Base-by-base conservation (phyloP, 345 rosid genomes). In the Angophora floribunda region DNA sequence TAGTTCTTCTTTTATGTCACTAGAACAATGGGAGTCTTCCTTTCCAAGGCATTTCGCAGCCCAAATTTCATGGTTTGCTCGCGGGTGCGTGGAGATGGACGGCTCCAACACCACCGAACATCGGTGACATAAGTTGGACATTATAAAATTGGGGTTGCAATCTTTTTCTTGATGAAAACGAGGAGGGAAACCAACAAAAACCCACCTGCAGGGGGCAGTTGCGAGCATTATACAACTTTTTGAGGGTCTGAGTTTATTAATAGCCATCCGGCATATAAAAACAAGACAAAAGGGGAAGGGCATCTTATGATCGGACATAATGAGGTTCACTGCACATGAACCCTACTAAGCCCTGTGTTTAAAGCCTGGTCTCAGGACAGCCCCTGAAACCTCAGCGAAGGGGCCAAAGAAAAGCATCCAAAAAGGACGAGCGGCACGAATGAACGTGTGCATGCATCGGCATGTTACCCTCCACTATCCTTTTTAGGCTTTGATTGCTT, bases 391-490 rank as follows among this genome's bases (percentile, higher is more conserved):
- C 45, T 75, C 49, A 41, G 84, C 9, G n/a, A 22, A 4, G 84
- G 28, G 49, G 13, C 84, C 45, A 19, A 21, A 36, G 47, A 41
- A 75, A 75, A 75, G 84, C 84, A 41, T 45, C 84, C 49, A 21
- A 36, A 75, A 75, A 10, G 45, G 49, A 19, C 49, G 26, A 19
- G 47, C 82, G 8, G 82, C 26, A 5, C 0, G 4, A 75, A 75
- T 28, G 49, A 41, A 75, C 84, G 84, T 75, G 84, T 75, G 84
- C 84, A 75, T 41, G 57, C 47, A 51, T 12, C 5, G 88, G 91
- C 87, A 93, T 93, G 94, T 94, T 91, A 88, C 85, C 86, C 93
- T 92, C 97, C 96, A 95, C 93, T 28, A 24, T 47, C n/a, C 22
- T 44, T 65, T 75, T 75, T n/a, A 45, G 49, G 84, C 84, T 41